Evolutionary conservation across 495 filamentous ascomycete species (phyloP), one percentile per base, ranked within the genome.

Genomic region (Choiromyces venosus): DNA sequence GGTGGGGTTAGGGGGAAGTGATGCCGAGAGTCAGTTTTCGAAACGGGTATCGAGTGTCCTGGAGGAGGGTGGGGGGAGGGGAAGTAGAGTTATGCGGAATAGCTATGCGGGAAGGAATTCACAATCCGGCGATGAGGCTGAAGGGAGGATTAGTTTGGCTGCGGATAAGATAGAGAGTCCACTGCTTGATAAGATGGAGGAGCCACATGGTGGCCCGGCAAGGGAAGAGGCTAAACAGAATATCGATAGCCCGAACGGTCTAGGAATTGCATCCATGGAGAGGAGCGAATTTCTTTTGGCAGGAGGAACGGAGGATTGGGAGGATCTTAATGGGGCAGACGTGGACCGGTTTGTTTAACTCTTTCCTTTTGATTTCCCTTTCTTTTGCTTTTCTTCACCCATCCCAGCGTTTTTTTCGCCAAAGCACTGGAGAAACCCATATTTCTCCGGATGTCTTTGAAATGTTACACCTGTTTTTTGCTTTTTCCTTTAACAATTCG

Each of bases 261-360:
- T 61, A 16, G 52, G 25, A 33, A 33, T 61, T 29, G 68, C 37
- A 18, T 73, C 73, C 56, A 66, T 73, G 38, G 65, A 78, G 70
- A 70, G 38, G 64, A 64, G 52, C 25, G 33, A 68, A 19, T 73
- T 69, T 36, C 29, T 74, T 82, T 83, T 90, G 19, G 92, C 93
- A 19, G 94, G 93, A 21, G 94, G 94, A 0, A 88, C 96, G 56
- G 95, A 99, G 80, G 94, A 97, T 79, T 99, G 95, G 96, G 91
- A 94, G 78, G 90, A 97, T 82, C 84, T 99, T 16, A 86, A 90
- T n/a, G 91, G 87, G n/a, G 87, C 85, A 52, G 92, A 96, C 81
- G 91, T 98, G 61, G 95, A 99, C 83, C 84, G 91, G 74, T 81
- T 77, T 33, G 75, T 81, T 21, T 21, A 42, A n/a, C 33, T 36